A percentile compares a stretch with the other conserved stretches of the same genome.
Conservation (phyloP, 2,329 filamentous ascomycete genomes). For the Didymella pomorum region DNA sequence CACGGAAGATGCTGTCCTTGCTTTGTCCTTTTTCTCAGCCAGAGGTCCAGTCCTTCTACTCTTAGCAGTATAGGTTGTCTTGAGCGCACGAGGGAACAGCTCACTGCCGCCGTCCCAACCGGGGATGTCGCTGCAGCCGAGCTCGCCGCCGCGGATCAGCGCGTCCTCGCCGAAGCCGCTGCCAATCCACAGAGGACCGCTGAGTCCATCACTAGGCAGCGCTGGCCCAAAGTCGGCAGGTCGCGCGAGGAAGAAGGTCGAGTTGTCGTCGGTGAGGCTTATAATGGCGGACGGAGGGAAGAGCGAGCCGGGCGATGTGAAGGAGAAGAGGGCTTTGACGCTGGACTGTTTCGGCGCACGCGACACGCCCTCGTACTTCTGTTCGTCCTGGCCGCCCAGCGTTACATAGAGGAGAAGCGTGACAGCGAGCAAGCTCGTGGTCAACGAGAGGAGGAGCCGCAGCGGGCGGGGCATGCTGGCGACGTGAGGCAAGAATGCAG, state of each 20-base stretch:
- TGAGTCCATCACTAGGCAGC: slow-evolving; percentile 78
- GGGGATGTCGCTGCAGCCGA: slow-evolving; percentile 93
- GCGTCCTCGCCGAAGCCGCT: slow-evolving; percentile 85
- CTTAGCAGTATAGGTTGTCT: slow-evolving; percentile 13
- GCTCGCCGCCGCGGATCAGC: slow-evolving; percentile 76
- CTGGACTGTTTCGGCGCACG: slow-evolving; percentile 40
- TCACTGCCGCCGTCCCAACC: slow-evolving; percentile 74
- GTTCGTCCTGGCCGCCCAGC: slow-evolving; percentile 33
- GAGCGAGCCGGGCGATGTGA: slow-evolving; percentile 74
- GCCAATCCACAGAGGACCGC: slow-evolving; percentile 91
- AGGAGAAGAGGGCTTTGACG: slow-evolving; percentile 57
- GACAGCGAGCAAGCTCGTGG: slow-evolving; percentile 54
- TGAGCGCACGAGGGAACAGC: slow-evolving; percentile 15
- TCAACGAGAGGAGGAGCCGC: slow-evolving; percentile 52
- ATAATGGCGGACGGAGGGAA: slow-evolving; percentile 97
- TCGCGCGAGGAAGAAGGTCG: slow-evolving; percentile 91
- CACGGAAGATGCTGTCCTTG: slow-evolving; percentile 10
- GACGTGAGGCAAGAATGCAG: slow-evolving; percentile 12
- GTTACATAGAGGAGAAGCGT: slow-evolving; percentile 55
- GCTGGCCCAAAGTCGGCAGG: slow-evolving; percentile 91
- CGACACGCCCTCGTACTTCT: slow-evolving; percentile 27
- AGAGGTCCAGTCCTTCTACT: slow-evolving; percentile 16
- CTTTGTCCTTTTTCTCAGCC: slow-evolving; percentile 18
- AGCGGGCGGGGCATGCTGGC: slow-evolving; percentile 47
- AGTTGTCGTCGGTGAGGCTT: slow-evolving; percentile 96